Conservation (phyloP, 345 rosid genomes). For the Aquilaria malaccensis region DNA sequence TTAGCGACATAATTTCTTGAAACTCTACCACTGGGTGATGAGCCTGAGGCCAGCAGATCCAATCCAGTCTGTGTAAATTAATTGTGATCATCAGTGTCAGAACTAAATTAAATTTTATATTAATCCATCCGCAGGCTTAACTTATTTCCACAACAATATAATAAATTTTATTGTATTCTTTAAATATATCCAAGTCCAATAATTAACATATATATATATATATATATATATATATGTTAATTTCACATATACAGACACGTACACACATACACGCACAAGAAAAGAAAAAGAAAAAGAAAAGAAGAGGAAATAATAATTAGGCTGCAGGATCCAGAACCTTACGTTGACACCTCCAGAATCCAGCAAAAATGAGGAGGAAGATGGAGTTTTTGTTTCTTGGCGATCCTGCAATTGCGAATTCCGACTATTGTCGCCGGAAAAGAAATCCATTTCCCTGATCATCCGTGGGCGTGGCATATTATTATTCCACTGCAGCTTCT, state of each 20-base stretch:
- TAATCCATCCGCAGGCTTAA: background rate
- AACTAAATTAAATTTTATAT: constrained; percentile 4
- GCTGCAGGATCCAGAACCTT: constrained; percentile 22
- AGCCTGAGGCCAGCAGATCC: constrained; percentile 37
- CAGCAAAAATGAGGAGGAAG: constrained; percentile 18
- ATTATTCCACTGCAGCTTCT: background rate
- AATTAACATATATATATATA: background rate
- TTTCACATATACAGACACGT: no score
- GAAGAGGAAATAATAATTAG: background rate
- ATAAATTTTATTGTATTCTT: background rate
- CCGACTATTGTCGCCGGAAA: constrained; percentile 18
- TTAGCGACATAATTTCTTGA: constrained; percentile 12
- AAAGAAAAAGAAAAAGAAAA: no score
- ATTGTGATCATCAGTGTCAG: background rate
- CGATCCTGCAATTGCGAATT: constrained; percentile 26
- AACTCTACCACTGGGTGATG: constrained; percentile 17
- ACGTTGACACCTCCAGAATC: constrained; percentile 39
- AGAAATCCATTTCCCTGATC: constrained; percentile 83
- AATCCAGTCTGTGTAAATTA: constrained; percentile 40
- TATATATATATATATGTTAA: no score
- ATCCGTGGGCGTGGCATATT: constrained; percentile 4
- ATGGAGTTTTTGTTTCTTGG: constrained; percentile 20
- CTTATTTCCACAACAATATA: background rate
- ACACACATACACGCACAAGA: no score
- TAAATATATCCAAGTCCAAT: background rate